phyloP scores from a whole-genome alignment of 2,329 filamentous ascomycete species.

The Cercospora canescens region DNA sequence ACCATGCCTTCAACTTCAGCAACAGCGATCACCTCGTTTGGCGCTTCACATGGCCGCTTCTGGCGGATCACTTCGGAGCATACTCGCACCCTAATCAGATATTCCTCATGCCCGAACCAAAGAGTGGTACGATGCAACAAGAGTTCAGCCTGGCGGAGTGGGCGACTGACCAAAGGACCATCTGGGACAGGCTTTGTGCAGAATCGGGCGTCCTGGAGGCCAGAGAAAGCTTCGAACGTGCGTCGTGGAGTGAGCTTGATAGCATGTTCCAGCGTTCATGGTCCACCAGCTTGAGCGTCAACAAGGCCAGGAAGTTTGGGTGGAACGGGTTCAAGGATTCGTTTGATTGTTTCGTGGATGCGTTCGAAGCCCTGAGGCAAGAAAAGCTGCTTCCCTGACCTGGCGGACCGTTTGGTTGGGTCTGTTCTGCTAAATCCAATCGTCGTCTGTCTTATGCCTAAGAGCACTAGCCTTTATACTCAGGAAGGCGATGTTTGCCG shows the following conservation, averaged over 20 bases:
- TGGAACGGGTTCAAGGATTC: constrained; percentile 45
- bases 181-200: constrained; percentile 42
- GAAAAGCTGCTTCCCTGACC: neutral
- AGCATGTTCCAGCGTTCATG: constrained; percentile 47
- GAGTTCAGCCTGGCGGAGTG: constrained; percentile 45
- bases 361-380: constrained; percentile 38
- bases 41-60: constrained; percentile 44
- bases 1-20: constrained; percentile 46
- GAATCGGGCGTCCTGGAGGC: constrained; percentile 40
- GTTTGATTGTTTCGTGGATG: constrained; percentile 41
- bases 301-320: constrained; percentile 48
- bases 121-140: constrained; percentile 37
- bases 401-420: neutral
- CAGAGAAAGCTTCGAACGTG: constrained; percentile 41
- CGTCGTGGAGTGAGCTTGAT: constrained; percentile 47
- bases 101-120: constrained; percentile 26
- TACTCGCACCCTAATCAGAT: constrained; percentile 20
- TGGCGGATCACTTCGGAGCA: constrained; percentile 40
- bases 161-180: constrained; percentile 39
- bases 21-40: constrained; percentile 43
- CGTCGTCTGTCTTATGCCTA: too few relatives aligned
- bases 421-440: too few relatives aligned
- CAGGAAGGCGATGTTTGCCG: too few relatives aligned
- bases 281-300: constrained; percentile 46
- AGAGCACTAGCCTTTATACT: too few relatives aligned